A percentile compares a stretch with the other conserved stretches of the same genome.
phyloP scores from a whole-genome alignment of 192 early-diverging fungal genomes.

The Dissophora ornata region DNA sequence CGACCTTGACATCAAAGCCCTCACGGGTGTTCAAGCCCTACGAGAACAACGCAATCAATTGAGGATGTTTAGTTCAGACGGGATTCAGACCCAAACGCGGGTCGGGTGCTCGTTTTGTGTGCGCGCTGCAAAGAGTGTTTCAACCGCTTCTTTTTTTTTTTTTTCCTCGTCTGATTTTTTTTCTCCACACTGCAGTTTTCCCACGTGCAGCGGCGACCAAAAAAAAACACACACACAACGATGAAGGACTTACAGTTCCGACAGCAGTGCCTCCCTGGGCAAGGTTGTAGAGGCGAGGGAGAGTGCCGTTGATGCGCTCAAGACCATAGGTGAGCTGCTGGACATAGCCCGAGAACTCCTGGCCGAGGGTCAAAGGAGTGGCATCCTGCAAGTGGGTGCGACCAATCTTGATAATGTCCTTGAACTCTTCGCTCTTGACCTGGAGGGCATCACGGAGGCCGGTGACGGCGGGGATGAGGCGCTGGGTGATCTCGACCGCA shows the following conservation, averaged over 20 bases:
- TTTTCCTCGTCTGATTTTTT: background rate
- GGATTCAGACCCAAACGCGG: background rate
- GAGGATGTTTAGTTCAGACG: too few relatives aligned
- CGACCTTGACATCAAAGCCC: slow-evolving; percentile 93
- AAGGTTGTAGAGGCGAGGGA: slow-evolving; percentile 91
- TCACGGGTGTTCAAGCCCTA: slow-evolving; percentile 93
- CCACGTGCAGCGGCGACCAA: slow-evolving; percentile 10
- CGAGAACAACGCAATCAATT: background rate
- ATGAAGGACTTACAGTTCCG: slow-evolving; percentile 73
- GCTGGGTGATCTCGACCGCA: slow-evolving; percentile 83
- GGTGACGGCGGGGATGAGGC: slow-evolving; percentile 88
- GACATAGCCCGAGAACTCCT: slow-evolving; percentile 99
- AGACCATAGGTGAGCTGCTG: slow-evolving; percentile 91
- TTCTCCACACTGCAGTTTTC: slow-evolving; percentile 23
- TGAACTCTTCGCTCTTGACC: slow-evolving; percentile 83
- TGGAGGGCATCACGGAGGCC: slow-evolving; percentile 83
- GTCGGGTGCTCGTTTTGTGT: background rate
- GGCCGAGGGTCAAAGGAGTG: slow-evolving; percentile 95
- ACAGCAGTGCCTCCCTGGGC: slow-evolving; percentile 98
- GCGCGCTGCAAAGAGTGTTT: too few relatives aligned
- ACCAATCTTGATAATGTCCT: slow-evolving; percentile 98
- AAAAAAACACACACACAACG: background rate
- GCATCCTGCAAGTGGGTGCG: slow-evolving; percentile 99
- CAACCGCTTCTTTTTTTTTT: too few relatives aligned
- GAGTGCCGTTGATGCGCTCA: slow-evolving; percentile 83